Percentiles rank a stretch among this genome's conserved stretches.
Evolutionary conservation across 164 flowering plant species (phyloP).

Genomic region (Litsea cubeba): DNA sequence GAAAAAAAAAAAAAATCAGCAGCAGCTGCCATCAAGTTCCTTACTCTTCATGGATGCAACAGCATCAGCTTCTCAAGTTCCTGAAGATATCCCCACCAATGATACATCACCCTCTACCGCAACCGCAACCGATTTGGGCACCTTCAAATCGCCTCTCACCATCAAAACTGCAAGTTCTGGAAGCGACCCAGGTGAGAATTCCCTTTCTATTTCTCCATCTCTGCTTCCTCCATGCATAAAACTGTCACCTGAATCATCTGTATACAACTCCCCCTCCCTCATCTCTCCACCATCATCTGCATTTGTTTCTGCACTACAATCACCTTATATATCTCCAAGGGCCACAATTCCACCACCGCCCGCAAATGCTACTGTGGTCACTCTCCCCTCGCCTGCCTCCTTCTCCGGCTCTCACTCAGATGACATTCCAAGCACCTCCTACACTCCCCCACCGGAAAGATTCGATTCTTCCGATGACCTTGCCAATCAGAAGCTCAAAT

Average conservation of each 20-base stretch:
- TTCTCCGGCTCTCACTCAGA: slow-evolving; percentile 59
- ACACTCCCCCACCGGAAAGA: slow-evolving; percentile 82
- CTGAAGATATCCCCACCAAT: neutral
- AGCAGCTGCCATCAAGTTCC: slow-evolving; percentile 1
- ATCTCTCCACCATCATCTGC: slow-evolving; percentile 85
- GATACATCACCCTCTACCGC: neutral
- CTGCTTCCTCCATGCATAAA: slow-evolving; percentile 24
- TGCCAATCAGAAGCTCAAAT: slow-evolving; percentile 40
- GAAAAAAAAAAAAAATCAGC: slow-evolving; percentile 1
- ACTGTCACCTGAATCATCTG: slow-evolving; percentile 52
- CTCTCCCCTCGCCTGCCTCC: slow-evolving; percentile 43
- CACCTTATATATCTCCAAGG: slow-evolving; percentile 89
- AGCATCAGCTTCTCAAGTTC: slow-evolving; percentile 8
- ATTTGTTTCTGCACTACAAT: slow-evolving; percentile 83
- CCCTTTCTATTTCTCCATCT: slow-evolving; percentile 21
- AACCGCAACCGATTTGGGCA: neutral
- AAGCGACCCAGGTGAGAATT: slow-evolving; percentile 19
- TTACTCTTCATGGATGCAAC: slow-evolving; percentile 26
- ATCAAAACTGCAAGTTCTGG: slow-evolving; percentile 41
- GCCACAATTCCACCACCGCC: slow-evolving; percentile 27
- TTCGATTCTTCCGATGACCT: slow-evolving; percentile 59
- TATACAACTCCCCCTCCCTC: slow-evolving; percentile 64
- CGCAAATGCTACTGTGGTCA: slow-evolving; percentile 12
- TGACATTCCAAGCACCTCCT: slow-evolving; percentile 83
- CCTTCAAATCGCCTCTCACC: slow-evolving; percentile 30